A percentile compares a stretch with the other conserved stretches of the same genome.
phyloP scores from a whole-genome alignment of 1,284 basidiomycete species.

The Takashimella tepidaria region DNA sequence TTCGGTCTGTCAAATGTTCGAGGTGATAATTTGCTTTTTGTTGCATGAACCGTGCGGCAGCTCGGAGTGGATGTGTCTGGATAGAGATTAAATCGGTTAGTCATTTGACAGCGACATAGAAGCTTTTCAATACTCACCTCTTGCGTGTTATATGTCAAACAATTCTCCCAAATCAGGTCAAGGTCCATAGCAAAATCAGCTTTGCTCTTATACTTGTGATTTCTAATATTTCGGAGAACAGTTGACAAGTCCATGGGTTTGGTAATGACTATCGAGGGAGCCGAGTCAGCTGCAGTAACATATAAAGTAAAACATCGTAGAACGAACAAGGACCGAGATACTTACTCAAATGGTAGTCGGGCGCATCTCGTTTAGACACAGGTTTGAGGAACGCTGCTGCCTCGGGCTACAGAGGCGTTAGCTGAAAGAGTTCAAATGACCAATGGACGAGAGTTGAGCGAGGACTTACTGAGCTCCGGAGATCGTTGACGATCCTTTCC shows the following conservation, averaged over 20 bases:
- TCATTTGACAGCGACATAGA: neutral
- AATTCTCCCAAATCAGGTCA: conserved; percentile 95
- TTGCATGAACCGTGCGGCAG: conserved; percentile 66
- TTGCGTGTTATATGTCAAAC: conserved; percentile 82
- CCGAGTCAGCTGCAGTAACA: conserved; percentile 8
- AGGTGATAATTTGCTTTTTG: conserved; percentile 75
- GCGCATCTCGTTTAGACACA: conserved; percentile 76
- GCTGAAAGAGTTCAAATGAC: conserved; percentile 7
- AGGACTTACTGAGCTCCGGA: conserved; percentile 66
- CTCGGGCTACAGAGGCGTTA: conserved; percentile 66
- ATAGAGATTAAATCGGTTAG: conserved; percentile 4
- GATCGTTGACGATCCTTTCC: conserved; percentile 76
- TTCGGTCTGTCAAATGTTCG: conserved; percentile 79
- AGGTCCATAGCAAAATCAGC: conserved; percentile 88
- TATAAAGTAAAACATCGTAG: no score
- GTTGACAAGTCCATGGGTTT: conserved; percentile 92
- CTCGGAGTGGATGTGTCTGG: conserved; percentile 71
- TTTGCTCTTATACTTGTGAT: conserved; percentile 87
- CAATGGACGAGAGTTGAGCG: neutral
- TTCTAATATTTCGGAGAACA: conserved; percentile 87
- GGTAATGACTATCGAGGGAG: conserved; percentile 68
- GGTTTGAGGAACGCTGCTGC: conserved; percentile 83
- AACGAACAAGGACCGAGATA: conserved; percentile 12
- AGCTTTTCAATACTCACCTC: conserved; percentile 56
- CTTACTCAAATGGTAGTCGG: conserved; percentile 81